Conservation (phyloP, 2,329 filamentous ascomycete species). For the Didymellaceae sp. region DNA sequence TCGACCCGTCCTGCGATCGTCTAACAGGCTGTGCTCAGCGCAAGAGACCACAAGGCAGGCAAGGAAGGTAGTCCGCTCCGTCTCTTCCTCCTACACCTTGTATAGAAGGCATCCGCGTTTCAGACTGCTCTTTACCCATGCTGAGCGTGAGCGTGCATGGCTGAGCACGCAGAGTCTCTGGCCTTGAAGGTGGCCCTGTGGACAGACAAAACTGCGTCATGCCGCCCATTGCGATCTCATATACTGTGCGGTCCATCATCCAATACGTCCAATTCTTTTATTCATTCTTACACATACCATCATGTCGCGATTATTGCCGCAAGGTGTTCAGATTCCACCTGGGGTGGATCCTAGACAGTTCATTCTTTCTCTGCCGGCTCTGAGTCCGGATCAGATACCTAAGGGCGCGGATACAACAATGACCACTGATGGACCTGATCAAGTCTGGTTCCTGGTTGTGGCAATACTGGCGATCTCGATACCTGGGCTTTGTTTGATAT, state of each 20-base stretch:
- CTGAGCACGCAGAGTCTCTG: background rate
- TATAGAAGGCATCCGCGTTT: background rate
- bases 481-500: constrained; percentile 28
- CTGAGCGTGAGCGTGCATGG: background rate
- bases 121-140: background rate
- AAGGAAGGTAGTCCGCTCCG: background rate
- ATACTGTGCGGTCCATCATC: background rate
- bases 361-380: constrained; percentile 22
- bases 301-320: constrained; percentile 8
- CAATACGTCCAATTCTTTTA: background rate
- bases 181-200: background rate
- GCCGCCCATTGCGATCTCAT: background rate
- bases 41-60: background rate
- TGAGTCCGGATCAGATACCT: constrained; percentile 24
- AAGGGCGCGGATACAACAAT: constrained; percentile 28
- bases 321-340: constrained; percentile 13
- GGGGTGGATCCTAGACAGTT: constrained; percentile 22
- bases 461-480: constrained; percentile 30
- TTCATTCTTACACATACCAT: background rate
- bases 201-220: background rate
- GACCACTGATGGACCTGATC: constrained; percentile 29
- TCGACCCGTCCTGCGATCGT: background rate
- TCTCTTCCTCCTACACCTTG: background rate
- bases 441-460: constrained; percentile 33
- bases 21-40: background rate